phyloP scores from a whole-genome alignment of 2,329 filamentous ascomycete species.

The Ustilaginoidea virens region DNA sequence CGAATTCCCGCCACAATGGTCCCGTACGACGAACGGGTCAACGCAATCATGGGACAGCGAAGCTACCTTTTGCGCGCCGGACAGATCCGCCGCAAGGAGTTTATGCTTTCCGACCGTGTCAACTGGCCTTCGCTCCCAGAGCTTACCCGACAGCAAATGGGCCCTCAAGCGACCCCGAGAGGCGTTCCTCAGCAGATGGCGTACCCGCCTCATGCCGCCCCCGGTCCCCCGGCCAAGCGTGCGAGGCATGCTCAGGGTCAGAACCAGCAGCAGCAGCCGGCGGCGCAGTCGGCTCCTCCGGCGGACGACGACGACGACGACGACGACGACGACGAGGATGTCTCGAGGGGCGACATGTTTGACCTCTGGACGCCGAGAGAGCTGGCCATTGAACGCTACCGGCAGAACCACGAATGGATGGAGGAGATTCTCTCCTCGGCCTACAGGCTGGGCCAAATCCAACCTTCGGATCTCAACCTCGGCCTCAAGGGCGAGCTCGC shows the following conservation, averaged over 20 bases:
- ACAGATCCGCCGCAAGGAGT: constrained; percentile 77
- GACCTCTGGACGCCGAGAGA: constrained; percentile 82
- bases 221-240: constrained; percentile 40
- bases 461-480: constrained; percentile 72
- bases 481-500: constrained; percentile 74
- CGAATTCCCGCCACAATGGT: constrained; percentile 55
- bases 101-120: constrained; percentile 77
- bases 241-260: constrained; percentile 29
- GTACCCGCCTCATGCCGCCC: constrained; percentile 37
- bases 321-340: constrained; percentile 82
- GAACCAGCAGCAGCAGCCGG: constrained; percentile 14
- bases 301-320: constrained; percentile 34
- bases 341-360: constrained; percentile 72
- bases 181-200: constrained; percentile 45
- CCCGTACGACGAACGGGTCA: constrained; percentile 45
- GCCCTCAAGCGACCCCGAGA: constrained; percentile 27
- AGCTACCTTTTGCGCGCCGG: constrained; percentile 57
- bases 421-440: constrained; percentile 89
- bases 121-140: constrained; percentile 77
- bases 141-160: constrained; percentile 33
- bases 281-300: constrained; percentile 20
- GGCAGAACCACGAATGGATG: constrained; percentile 98
- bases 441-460: constrained; percentile 72
- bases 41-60: constrained; percentile 44
- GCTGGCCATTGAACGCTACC: constrained; percentile 73